phyloP scores from a whole-genome alignment of 495 filamentous ascomycete species.

The Choiromyces venosus region DNA sequence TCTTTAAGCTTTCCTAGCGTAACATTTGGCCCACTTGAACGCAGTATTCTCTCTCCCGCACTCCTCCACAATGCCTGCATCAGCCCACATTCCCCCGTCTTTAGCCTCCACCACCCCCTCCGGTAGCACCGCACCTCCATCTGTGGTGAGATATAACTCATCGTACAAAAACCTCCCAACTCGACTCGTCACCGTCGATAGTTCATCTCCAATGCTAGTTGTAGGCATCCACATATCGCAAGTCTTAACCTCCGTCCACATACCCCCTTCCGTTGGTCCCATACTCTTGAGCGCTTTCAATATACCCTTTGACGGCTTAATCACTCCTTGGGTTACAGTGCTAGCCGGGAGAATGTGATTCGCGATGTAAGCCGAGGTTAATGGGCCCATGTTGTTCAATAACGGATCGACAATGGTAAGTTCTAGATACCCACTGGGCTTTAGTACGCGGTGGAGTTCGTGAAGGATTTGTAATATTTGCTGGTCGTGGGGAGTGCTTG shows the following conservation, averaged over 20 bases:
- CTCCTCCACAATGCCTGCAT: constrained; percentile 32
- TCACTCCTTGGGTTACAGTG: constrained; percentile 14
- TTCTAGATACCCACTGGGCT: constrained; percentile 40
- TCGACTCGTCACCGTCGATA: constrained; percentile 38
- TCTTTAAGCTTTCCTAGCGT: constrained; percentile 33
- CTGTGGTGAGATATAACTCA: constrained; percentile 28
- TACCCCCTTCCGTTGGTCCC: background rate
- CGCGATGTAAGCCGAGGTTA: constrained; percentile 27
- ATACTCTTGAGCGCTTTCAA: constrained; percentile 21
- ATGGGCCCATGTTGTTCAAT: constrained; percentile 40
- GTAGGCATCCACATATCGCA: constrained; percentile 43
- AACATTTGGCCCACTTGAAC: constrained; percentile 40
- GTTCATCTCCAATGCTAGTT: constrained; percentile 38
- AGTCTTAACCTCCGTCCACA: constrained; percentile 36
- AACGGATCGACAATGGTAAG: constrained; percentile 34
- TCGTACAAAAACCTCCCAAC: constrained; percentile 40
- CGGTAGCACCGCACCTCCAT: background rate
- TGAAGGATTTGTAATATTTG: constrained; percentile 18
- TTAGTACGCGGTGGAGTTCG: constrained; percentile 36
- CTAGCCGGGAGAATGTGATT: constrained; percentile 19
- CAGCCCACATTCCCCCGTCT: constrained; percentile 35
- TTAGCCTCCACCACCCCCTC: background rate
- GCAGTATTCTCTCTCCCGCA: constrained; percentile 38
- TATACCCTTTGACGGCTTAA: constrained; percentile 30
- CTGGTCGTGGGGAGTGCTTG: constrained; percentile 22